Percentiles rank a stretch among this genome's conserved stretches.
Conservation (phyloP, 176 grass and related monocot species). For the Puccinellia tenuiflora region DNA sequence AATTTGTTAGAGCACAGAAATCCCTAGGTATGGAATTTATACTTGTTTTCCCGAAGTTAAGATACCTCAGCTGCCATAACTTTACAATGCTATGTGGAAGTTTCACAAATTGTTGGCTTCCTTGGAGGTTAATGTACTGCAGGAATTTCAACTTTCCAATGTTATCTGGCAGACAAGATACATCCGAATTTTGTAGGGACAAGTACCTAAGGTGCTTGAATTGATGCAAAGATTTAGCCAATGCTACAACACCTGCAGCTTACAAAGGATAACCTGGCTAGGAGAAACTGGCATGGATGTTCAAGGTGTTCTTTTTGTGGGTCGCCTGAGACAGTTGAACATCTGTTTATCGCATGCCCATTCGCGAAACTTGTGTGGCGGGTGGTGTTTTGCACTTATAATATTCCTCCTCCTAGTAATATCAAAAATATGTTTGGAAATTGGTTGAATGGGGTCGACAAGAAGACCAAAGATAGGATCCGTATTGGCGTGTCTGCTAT, state of each 20-base stretch:
- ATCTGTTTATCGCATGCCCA: too few relatives aligned
- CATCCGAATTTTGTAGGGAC: not conserved
- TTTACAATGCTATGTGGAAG: not conserved
- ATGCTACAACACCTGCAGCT: not conserved
- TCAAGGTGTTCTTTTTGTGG: too few relatives aligned
- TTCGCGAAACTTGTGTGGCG: too few relatives aligned
- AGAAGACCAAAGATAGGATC: too few relatives aligned
- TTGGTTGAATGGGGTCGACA: too few relatives aligned
- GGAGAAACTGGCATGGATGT: too few relatives aligned
- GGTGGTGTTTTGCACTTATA: too few relatives aligned
- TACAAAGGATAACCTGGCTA: too few relatives aligned
- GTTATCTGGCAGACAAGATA: not conserved
- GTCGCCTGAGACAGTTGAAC: too few relatives aligned
- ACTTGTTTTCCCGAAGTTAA: not conserved
- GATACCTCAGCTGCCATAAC: not conserved
- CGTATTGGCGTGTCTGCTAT: too few relatives aligned
- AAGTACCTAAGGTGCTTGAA: constrained; percentile 34
- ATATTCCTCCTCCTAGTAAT: too few relatives aligned
- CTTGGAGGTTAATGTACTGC: not conserved
- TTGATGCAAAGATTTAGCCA: not conserved
- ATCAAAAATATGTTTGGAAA: too few relatives aligned
- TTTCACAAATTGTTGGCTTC: not conserved
- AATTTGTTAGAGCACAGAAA: not conserved
- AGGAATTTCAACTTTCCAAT: constrained; percentile 15
- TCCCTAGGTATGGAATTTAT: not conserved